Conservation (phyloP, 1,284 basidiomycete species). For the Microbotryum lychnidis-dioicae region DNA sequence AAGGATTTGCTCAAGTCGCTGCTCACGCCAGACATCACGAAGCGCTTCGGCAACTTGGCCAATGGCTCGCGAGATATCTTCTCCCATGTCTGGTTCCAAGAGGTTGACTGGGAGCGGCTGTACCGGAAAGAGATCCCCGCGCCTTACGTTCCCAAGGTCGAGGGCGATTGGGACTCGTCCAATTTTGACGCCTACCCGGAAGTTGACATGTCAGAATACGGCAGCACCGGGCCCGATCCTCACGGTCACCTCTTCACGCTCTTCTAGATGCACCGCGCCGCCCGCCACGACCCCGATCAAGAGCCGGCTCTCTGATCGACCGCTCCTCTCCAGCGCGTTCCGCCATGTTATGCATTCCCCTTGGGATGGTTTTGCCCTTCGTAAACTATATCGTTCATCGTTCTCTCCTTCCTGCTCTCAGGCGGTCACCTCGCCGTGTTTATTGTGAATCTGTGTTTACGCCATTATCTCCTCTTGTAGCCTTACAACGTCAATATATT, state of each 20-base stretch:
- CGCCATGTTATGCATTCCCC: not conserved
- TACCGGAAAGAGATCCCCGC: slow-evolving; percentile 81
- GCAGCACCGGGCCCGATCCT: slow-evolving; percentile 32
- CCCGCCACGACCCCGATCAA: not conserved
- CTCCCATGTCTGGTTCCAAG: slow-evolving; percentile 89
- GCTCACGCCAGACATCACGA: slow-evolving; percentile 80
- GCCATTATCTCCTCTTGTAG: not conserved
- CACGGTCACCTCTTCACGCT: slow-evolving; percentile 35
- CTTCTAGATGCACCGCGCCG: slow-evolving; percentile 4
- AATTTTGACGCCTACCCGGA: slow-evolving; percentile 37
- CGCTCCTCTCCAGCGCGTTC: not conserved
- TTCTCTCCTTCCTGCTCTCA: not conserved
- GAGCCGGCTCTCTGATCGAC: not conserved
- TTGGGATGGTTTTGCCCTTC: not conserved
- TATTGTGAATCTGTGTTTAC: not conserved
- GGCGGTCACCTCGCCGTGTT: not conserved
- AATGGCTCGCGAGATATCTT: slow-evolving; percentile 94
- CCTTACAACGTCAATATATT: too few species aligned
- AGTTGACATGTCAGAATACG: slow-evolving; percentile 33
- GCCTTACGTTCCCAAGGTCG: slow-evolving; percentile 70
- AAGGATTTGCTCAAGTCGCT: slow-evolving; percentile 84
- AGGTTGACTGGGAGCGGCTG: slow-evolving; percentile 89
- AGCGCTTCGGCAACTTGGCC: slow-evolving; percentile 84
- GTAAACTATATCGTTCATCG: not conserved
- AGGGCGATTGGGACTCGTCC: slow-evolving; percentile 42